Evolutionary conservation across 306 rosid species (phyloP).

Genomic region (Biancaea sappan): DNA sequence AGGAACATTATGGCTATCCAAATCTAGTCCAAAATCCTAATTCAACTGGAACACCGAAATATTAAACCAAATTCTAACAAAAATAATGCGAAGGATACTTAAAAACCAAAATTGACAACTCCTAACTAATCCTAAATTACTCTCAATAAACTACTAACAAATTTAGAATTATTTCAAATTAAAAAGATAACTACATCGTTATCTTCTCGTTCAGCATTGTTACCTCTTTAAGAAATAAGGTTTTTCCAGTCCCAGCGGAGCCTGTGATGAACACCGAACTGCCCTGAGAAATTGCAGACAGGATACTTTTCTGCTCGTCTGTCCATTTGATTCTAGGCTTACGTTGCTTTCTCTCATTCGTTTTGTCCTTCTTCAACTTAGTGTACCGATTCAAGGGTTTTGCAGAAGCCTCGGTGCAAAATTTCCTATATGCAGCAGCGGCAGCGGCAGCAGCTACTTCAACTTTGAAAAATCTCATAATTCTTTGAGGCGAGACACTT

Average conservation of each 20-base stretch:
- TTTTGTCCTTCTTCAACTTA: not conserved
- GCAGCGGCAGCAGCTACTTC: not conserved
- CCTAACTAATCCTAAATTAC: not conserved
- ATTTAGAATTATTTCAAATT: not conserved
- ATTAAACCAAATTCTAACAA: too few relatives aligned
- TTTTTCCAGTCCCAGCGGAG: slow-evolving; percentile 56
- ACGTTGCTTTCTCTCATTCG: slow-evolving; percentile 3
- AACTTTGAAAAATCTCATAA: slow-evolving; percentile 23
- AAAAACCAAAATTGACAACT: not conserved
- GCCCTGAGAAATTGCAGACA: slow-evolving; percentile 34
- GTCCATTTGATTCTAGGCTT: slow-evolving; percentile 38
- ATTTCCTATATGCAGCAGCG: slow-evolving; percentile 31
- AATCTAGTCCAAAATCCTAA: too few relatives aligned
- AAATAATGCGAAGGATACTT: not conserved
- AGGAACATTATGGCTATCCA: too few relatives aligned
- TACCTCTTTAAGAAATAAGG: slow-evolving; percentile 38
- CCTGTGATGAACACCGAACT: slow-evolving; percentile 53
- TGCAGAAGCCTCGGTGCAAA: slow-evolving; percentile 30
- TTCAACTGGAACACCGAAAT: too few relatives aligned
- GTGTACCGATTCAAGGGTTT: slow-evolving; percentile 5
- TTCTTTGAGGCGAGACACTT: not conserved
- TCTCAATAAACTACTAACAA: not conserved
- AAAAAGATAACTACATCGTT: not conserved
- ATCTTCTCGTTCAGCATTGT: not conserved
- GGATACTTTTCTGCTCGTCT: slow-evolving; percentile 38